Evolutionary conservation across 495 filamentous ascomycete genomes (phyloP), one percentile per base, ranked within the genome.

Genomic region (Lepraria neglecta): DNA sequence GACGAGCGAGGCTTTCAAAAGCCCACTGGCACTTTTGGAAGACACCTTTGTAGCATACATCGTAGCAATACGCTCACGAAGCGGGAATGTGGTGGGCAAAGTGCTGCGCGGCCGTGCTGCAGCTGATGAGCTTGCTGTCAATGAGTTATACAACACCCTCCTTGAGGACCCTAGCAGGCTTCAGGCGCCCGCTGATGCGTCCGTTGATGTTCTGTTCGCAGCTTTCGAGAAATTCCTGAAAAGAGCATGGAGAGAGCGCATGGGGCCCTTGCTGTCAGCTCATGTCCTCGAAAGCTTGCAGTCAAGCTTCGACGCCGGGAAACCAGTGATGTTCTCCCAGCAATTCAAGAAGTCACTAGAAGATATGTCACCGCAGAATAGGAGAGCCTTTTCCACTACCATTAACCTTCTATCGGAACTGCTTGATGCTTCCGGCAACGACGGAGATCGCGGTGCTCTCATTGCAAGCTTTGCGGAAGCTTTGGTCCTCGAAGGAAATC

Each of bases 191-290:
- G 82, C 84, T 2, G 88, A 96, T 60, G 80, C 88, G 4, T 80
- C 88, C 14, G 84, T 96, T 24, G 91, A 96, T 69, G 86, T 92
- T n/a, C 78, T 97, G 11, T 96, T 97, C 66, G 86, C 87, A 19
- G 89, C 92, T 1, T 98, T 98, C 68, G 91, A 95, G 67, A 96
- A 94, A 62, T 98, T 97, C 64, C 78, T 97, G 68, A 84, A 82
- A 60, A 86, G 88, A 60, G 91, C 91, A 33, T 98, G 94, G 94
- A 84, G 79, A 58, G 85, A 91, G 53, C 87, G 89, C 63, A 92
- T 97, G 78, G 95, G 95, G 0, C 82, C 88, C 3, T 78, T 97
- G 42, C 80, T 97, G 61, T 78, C 84, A 3, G 70, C 78, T 35
- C 75, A 85, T 28, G 78, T 81, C 17, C 73, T 96, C 31, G 80